These are phyloP conservation scores for Lepiota brunneoincarnata DNA, from an alignment of 768 basidiomycete species.

Conservation along the genomic window DNA sequence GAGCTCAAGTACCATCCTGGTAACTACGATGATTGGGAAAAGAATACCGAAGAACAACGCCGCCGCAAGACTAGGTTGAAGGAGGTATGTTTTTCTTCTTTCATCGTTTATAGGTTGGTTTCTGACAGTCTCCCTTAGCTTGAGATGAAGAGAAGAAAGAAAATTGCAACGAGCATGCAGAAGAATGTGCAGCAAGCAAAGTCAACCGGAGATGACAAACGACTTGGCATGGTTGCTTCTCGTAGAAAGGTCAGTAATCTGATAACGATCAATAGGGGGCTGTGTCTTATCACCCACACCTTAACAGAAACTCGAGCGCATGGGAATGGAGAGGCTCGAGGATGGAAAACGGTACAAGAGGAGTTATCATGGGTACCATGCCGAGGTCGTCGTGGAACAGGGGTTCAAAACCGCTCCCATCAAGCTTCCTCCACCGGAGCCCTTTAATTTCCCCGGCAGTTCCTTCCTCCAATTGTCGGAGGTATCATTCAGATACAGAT, in stretches of 20 bases:
- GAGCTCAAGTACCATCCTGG: conserved; percentile 56
- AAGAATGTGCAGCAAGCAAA: conserved; percentile 48
- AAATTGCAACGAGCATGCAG: conserved; percentile 55
- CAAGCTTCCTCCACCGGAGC: conserved; percentile 27
- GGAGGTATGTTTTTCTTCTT: conserved; percentile 23
- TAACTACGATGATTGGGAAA: conserved; percentile 49
- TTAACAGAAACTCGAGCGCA: conserved; percentile 27
- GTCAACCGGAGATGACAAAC: conserved; percentile 61
- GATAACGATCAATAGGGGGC: not conserved
- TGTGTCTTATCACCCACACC: not conserved
- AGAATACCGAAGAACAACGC: conserved; percentile 41
- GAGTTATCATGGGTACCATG: conserved; percentile 30
- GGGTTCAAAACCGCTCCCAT: conserved; percentile 32
- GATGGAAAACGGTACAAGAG: conserved; percentile 29
- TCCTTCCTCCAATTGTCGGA: conserved; percentile 32
- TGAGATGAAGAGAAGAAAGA: conserved; percentile 32
- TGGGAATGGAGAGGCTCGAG: conserved; percentile 32
- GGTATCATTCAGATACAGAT: conserved; percentile 28
- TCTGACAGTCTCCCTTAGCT: conserved; percentile 16
- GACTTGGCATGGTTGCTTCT: conserved; percentile 47
- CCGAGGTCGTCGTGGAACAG: conserved; percentile 32
- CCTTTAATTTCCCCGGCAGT: conserved; percentile 27
- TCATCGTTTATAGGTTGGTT: not conserved
- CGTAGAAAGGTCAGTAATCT: conserved; percentile 42
- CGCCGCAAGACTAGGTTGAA: conserved; percentile 43